A percentile compares a stretch with the other conserved stretches of the same genome.
phyloP scores from a whole-genome alignment of 1,284 basidiomycete species.

The Xerocomus minutiporus region DNA sequence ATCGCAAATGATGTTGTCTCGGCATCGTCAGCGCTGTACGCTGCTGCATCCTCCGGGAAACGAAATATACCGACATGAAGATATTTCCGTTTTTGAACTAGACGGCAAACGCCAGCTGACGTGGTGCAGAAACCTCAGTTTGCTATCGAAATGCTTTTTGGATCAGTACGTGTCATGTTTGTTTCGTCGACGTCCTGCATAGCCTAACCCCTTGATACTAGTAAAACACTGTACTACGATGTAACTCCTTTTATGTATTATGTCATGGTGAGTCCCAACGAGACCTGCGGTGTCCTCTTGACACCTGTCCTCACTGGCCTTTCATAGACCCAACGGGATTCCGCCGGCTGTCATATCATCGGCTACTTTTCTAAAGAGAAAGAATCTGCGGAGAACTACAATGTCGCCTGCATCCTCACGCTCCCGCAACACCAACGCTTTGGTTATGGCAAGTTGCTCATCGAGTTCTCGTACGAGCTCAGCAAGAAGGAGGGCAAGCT shows the following conservation, averaged over 20 bases:
- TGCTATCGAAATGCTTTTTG: constrained; percentile 96
- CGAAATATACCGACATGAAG: constrained; percentile 97
- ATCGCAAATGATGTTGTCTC: constrained; percentile 79
- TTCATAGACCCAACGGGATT: constrained; percentile 78
- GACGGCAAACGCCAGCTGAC: constrained; percentile 95
- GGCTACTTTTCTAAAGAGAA: constrained; percentile 99
- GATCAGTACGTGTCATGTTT: constrained; percentile 71
- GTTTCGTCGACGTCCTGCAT: not conserved
- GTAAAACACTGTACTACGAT: constrained; percentile 99
- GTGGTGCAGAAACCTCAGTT: constrained; percentile 96
- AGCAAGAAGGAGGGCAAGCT: constrained; percentile 95
- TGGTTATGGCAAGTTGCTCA: constrained; percentile 92
- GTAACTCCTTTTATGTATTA: constrained; percentile 99
- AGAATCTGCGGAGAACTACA: constrained; percentile 96
- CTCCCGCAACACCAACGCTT: constrained; percentile 96
- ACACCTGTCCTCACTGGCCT: not conserved
- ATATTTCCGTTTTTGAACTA: constrained; percentile 97
- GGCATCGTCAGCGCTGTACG: constrained; percentile 90
- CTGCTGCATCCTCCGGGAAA: constrained; percentile 97
- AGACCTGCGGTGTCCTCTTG: no score
- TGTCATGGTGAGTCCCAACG: constrained; percentile 70
- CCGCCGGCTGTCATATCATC: constrained; percentile 88
- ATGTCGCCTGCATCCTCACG: constrained; percentile 97
- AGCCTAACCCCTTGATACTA: constrained; percentile 28
- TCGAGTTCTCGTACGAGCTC: constrained; percentile 98